phyloP scores from a whole-genome alignment of 1,284 basidiomycete species.

The Tilletia setariae region DNA sequence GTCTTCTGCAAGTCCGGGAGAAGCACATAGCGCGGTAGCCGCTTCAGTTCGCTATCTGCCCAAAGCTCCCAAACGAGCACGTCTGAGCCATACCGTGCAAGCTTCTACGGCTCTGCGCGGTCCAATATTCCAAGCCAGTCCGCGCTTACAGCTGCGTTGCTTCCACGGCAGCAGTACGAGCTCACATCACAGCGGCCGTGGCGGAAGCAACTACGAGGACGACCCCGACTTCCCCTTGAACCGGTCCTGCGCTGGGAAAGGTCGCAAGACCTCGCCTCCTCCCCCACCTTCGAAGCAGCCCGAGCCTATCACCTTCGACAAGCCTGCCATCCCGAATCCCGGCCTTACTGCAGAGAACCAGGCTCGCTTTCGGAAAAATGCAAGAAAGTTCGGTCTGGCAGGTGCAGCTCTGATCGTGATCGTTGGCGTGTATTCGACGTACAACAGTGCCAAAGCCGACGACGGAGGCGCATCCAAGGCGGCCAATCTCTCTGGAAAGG shows the following conservation, averaged over 20 bases:
- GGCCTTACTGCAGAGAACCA: conserved; percentile 46
- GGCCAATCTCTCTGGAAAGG: background rate
- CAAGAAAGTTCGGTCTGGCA: conserved; percentile 21
- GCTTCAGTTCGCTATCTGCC: too few relatives aligned
- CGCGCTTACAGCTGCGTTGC: too few relatives aligned
- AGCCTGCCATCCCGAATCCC: conserved; percentile 51
- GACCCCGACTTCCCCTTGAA: background rate
- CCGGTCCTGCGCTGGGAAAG: background rate
- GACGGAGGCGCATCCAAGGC: conserved; percentile 14
- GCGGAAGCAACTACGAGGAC: background rate
- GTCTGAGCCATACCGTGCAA: too few relatives aligned
- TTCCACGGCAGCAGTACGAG: too few relatives aligned
- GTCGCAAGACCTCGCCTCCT: conserved; percentile 7
- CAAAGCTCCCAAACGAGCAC: too few relatives aligned
- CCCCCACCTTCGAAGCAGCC: conserved; percentile 40
- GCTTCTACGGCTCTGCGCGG: too few relatives aligned
- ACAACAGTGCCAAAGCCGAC: conserved; percentile 36
- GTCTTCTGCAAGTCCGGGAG: too few relatives aligned
- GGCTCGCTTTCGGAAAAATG: conserved; percentile 37
- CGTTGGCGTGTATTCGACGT: conserved; percentile 27
- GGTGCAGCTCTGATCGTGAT: conserved; percentile 21
- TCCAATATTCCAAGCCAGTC: too few relatives aligned
- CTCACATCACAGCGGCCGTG: background rate
- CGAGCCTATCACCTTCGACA: conserved; percentile 43
- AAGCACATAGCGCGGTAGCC: too few relatives aligned